These are phyloP conservation scores for Pugionium cornutum DNA, from an alignment of 345 rosid species.

Conservation along the genomic window DNA sequence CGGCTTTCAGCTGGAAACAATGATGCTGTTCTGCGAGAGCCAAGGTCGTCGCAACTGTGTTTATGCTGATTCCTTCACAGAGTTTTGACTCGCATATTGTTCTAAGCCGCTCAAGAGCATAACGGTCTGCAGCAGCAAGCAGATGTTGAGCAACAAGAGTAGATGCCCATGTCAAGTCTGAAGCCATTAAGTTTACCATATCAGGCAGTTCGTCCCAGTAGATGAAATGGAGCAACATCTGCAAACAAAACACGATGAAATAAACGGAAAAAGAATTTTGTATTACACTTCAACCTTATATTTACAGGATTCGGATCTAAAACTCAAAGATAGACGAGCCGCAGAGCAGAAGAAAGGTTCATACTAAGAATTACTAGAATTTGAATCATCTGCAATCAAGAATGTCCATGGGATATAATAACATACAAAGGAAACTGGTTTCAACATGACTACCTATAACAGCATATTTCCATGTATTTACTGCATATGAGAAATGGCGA, in stretches of 20 bases:
- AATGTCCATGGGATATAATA: neutral
- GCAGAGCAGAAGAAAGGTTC: constrained; percentile 2
- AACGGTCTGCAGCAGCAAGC: constrained; percentile 81
- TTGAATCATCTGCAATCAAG: neutral
- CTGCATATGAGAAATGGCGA: constrained; percentile 3
- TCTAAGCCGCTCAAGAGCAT: constrained; percentile 70
- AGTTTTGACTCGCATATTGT: constrained; percentile 69
- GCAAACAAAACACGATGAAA: constrained; percentile 33
- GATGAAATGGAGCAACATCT: constrained; percentile 75
- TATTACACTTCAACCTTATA: constrained; percentile 2
- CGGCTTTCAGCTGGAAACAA: constrained; percentile 65
- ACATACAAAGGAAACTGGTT: neutral
- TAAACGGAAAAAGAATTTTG: neutral
- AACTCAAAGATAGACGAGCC: neutral
- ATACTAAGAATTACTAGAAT: constrained; percentile 1
- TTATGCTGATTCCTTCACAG: constrained; percentile 64
- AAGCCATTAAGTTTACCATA: constrained; percentile 65
- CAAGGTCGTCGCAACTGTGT: constrained; percentile 77
- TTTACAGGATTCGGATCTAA: neutral
- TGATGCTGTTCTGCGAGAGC: constrained; percentile 89
- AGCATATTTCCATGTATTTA: neutral
- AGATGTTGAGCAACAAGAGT: constrained; percentile 80
- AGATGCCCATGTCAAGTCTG: constrained; percentile 59
- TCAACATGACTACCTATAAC: constrained; percentile 14
- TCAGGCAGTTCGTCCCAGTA: constrained; percentile 81